Conservation (phyloP, 2,329 filamentous ascomycete species). For the Diplodia seriata region DNA sequence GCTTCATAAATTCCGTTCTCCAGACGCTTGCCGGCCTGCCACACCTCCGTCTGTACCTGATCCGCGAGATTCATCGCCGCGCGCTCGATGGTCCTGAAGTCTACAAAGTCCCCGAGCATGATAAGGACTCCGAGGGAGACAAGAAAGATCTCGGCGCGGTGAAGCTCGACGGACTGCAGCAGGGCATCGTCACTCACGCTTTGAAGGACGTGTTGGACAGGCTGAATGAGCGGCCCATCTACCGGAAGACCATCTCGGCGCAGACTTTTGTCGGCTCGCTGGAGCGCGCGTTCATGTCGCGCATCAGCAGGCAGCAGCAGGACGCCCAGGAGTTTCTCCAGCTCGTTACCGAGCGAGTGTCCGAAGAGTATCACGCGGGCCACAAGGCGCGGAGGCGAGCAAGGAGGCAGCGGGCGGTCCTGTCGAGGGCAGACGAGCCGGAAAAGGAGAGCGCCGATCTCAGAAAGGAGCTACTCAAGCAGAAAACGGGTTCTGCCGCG, state of each 20-base stretch:
- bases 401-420: constrained; percentile 34
- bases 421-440: constrained; percentile 35
- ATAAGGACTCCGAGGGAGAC: constrained; percentile 51
- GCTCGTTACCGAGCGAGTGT: constrained; percentile 87
- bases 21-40: constrained; percentile 90
- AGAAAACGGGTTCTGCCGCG: constrained; percentile 29
- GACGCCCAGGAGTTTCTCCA: constrained; percentile 98
- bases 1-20: constrained; percentile 88
- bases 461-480: constrained; percentile 37
- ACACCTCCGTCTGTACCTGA: constrained; percentile 88
- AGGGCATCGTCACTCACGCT: constrained; percentile 81
- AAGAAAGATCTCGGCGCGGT: constrained; percentile 51
- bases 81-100: constrained; percentile 78
- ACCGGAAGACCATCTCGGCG: constrained; percentile 91
- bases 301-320: constrained; percentile 93
- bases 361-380: constrained; percentile 92
- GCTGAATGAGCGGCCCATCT: constrained; percentile 90
- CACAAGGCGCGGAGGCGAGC: constrained; percentile 72
- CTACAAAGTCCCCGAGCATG: constrained; percentile 68
- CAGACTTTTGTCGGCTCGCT: constrained; percentile 82
- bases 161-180: constrained; percentile 69
- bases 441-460: constrained; percentile 38
- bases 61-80: constrained; percentile 86
- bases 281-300: constrained; percentile 84
- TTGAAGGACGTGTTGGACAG: constrained; percentile 92